phyloP scores from a whole-genome alignment of 192 early-diverging fungal genomes.

The Globomyces pollinis-pini region DNA sequence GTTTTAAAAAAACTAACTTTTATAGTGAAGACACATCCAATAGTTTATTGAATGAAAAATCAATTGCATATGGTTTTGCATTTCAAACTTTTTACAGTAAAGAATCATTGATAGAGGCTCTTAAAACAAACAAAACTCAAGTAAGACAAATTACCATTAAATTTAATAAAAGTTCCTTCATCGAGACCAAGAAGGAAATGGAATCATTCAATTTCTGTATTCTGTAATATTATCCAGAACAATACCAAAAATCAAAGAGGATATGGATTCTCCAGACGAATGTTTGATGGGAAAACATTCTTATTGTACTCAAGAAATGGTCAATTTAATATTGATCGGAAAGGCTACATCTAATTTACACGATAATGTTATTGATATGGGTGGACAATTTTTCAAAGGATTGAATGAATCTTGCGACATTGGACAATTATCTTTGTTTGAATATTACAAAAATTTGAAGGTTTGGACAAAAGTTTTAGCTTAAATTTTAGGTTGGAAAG shows the following conservation, averaged over 20 bases:
- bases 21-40: not conserved
- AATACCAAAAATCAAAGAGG: conserved; percentile 23
- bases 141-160: no score
- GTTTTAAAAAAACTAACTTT: not conserved
- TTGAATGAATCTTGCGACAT: conserved; percentile 23
- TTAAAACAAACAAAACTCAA: conserved; percentile 1
- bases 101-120: not conserved
- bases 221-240: conserved; percentile 40
- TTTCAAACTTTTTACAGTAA: not conserved
- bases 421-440: conserved; percentile 45
- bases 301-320: conserved; percentile 50
- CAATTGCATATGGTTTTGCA: not conserved
- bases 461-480: not conserved
- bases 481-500: conserved; percentile 31
- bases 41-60: not conserved
- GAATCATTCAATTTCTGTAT: conserved; percentile 37
- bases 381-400: conserved; percentile 38
- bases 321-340: conserved; percentile 40
- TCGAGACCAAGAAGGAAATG: conserved; percentile 18
- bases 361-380: conserved; percentile 37
- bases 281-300: conserved; percentile 41
- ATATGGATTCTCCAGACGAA: conserved; percentile 38
- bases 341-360: conserved; percentile 41
- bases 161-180: conserved; percentile 12
- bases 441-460: conserved; percentile 33